Conservation (phyloP, 169 alveolate species). For the Plasmodium reichenowi region DNA sequence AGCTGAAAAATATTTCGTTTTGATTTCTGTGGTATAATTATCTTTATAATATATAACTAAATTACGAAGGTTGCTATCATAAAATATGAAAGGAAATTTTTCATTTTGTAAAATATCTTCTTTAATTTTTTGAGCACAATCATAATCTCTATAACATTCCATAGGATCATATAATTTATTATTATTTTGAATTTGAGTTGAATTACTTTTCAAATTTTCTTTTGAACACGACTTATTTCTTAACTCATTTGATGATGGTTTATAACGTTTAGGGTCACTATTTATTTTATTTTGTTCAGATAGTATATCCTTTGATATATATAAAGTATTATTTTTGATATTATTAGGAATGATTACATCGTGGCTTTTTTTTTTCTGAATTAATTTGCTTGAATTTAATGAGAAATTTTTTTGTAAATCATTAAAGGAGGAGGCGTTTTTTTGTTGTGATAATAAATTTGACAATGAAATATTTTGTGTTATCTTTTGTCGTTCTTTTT, state of each 20-base stretch:
- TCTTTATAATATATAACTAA: conserved; percentile 63
- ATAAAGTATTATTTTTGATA: background rate
- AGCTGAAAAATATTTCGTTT: conserved; percentile 59
- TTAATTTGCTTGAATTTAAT: background rate
- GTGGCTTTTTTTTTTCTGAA: background rate
- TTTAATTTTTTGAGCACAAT: conserved; percentile 28
- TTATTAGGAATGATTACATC: background rate
- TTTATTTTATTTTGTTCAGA: background rate
- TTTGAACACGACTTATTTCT: background rate
- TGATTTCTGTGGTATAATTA: conserved; percentile 17
- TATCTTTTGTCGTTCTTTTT: no score
- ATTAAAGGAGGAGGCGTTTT: background rate
- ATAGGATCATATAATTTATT: background rate
- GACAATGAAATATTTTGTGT: no score
- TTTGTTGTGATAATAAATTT: no score
- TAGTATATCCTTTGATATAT: conserved; percentile 1
- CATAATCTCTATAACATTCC: conserved; percentile 41
- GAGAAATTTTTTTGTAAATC: conserved; percentile 2
- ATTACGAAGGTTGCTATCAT: conserved; percentile 43
- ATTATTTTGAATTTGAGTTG: background rate
- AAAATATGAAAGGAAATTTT: conserved; percentile 55
- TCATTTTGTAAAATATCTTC: conserved; percentile 46
- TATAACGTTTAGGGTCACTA: background rate
- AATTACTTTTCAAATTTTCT: background rate
- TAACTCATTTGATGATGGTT: background rate